Conservation (phyloP, 441 rosid genomes). For the Theobroma grandiflorum region DNA sequence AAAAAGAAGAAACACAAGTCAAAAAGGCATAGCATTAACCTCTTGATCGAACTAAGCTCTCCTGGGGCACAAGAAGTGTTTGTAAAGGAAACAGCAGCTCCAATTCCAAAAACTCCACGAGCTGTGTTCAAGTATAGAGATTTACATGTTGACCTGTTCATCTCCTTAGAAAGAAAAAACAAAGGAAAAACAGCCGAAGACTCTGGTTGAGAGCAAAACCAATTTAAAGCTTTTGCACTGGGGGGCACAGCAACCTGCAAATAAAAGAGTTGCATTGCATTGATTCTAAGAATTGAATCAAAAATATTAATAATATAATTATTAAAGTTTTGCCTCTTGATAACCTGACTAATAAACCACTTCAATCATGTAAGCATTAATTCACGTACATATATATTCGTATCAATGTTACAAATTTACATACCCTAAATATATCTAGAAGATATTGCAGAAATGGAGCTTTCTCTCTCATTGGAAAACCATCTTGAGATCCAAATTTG, state of each 20-base stretch:
- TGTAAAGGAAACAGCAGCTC: conserved; percentile 76
- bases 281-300: neutral
- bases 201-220: conserved; percentile 83
- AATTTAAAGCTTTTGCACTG: conserved; percentile 78
- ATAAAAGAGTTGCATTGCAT: conserved; percentile 9
- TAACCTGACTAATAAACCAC: conserved; percentile 20
- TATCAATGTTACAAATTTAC: neutral
- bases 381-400: neutral
- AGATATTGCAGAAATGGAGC: conserved; percentile 1
- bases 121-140: conserved; percentile 61
- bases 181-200: conserved; percentile 66
- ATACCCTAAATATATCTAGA: conserved; percentile 13
- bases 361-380: neutral
- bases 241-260: conserved; percentile 91
- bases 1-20: conserved; percentile 14
- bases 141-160: conserved; percentile 51
- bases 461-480: conserved; percentile 9
- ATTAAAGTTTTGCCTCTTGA: conserved; percentile 1
- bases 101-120: conserved; percentile 83
- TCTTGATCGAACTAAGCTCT: conserved; percentile 45
- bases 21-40: conserved; percentile 46
- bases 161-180: conserved; percentile 82
- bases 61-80: conserved; percentile 39
- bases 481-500: conserved; percentile 10
- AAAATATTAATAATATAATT: neutral